Percentiles rank a stretch among this genome's conserved stretches.
Conservation (phyloP, 1,139 yeast genomes). For the Taphrina betulina region DNA sequence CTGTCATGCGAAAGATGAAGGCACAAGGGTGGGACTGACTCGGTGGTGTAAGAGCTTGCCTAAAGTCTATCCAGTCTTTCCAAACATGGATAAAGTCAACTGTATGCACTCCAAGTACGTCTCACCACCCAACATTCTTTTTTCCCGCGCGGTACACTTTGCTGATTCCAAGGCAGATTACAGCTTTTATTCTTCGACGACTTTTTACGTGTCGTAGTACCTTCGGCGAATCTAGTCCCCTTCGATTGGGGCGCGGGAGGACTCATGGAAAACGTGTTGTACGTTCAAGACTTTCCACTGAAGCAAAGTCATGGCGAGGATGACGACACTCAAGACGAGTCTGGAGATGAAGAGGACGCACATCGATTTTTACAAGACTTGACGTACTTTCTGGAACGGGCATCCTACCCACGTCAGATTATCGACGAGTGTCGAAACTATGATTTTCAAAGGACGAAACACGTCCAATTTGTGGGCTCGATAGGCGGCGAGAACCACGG, state of each 20-base stretch:
- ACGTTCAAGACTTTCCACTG: slow-evolving; percentile 39
- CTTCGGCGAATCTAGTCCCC: slow-evolving; percentile 40
- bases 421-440: slow-evolving; percentile 35
- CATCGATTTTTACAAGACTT: slow-evolving; percentile 36
- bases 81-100: slow-evolving; percentile 32
- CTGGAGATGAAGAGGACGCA: background rate
- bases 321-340: background rate
- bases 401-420: slow-evolving; percentile 35
- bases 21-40: slow-evolving; percentile 18
- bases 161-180: slow-evolving; percentile 14
- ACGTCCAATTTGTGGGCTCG: slow-evolving; percentile 39
- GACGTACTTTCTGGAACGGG: slow-evolving; percentile 35
- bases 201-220: slow-evolving; percentile 38
- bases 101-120: slow-evolving; percentile 40
- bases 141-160: too few species aligned
- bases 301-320: background rate
- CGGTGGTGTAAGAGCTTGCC: slow-evolving; percentile 12
- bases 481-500: slow-evolving; percentile 37
- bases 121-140: too few species aligned
- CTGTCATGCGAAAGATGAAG: slow-evolving; percentile 35
- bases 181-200: slow-evolving; percentile 38
- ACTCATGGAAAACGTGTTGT: slow-evolving; percentile 38
- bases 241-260: slow-evolving; percentile 41
- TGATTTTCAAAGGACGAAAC: slow-evolving; percentile 35
- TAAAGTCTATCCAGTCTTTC: slow-evolving; percentile 21